Percentiles rank a stretch among this genome's conserved stretches.
Evolutionary conservation across 306 rosid species (phyloP).

Genomic region (Quercus bicolor): DNA sequence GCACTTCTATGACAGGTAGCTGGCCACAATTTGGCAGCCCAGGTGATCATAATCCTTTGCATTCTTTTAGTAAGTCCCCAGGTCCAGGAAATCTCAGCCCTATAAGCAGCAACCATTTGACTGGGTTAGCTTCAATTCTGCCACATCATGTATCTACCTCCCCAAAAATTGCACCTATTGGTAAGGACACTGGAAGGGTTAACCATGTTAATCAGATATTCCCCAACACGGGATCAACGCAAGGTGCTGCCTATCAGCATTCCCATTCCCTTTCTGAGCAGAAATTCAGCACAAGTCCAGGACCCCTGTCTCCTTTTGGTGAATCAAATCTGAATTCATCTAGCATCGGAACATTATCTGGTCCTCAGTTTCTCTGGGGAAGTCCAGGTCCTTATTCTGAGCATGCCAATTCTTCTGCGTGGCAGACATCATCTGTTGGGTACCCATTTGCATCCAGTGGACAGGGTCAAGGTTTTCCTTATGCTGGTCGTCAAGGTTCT

Average conservation of each 20-base stretch:
- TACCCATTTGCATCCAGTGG: slow-evolving; percentile 60
- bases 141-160: slow-evolving; percentile 61
- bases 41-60: slow-evolving; percentile 62
- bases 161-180: slow-evolving; percentile 80
- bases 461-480: slow-evolving; percentile 71
- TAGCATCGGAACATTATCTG: slow-evolving; percentile 71
- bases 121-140: slow-evolving; percentile 85
- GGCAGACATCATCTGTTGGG: slow-evolving; percentile 65
- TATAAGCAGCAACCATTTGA: slow-evolving; percentile 55
- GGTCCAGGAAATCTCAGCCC: slow-evolving; percentile 68
- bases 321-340: slow-evolving; percentile 58
- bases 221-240: slow-evolving; percentile 39
- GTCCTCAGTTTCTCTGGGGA: slow-evolving; percentile 98
- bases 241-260: slow-evolving; percentile 57
- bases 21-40: slow-evolving; percentile 86
- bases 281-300: slow-evolving; percentile 57
- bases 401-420: slow-evolving; percentile 57
- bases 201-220: slow-evolving; percentile 47
- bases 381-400: slow-evolving; percentile 70
- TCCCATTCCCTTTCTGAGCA: slow-evolving; percentile 67
- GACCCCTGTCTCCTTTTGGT: slow-evolving; percentile 54
- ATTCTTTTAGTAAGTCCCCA: slow-evolving; percentile 65
- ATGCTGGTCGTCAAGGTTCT: slow-evolving; percentile 47
- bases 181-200: slow-evolving; percentile 78
- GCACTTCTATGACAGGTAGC: slow-evolving; percentile 44